Evolutionary conservation across 169 alveolate genomes (phyloP).

Genomic region (Babesia caballi): DNA sequence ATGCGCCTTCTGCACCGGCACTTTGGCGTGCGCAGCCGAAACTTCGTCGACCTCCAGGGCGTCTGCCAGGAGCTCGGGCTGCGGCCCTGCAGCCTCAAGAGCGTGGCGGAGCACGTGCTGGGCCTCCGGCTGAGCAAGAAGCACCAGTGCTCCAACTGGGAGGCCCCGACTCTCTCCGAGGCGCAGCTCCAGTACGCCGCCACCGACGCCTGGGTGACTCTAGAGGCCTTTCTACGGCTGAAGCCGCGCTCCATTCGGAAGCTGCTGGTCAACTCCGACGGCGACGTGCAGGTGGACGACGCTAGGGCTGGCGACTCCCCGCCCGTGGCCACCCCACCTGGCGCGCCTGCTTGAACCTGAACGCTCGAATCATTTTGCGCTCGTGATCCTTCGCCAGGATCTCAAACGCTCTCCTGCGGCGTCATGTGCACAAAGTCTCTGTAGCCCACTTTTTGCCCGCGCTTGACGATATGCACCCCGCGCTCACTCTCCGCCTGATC

Average conservation of each 20-base stretch:
- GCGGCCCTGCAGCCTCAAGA: constrained; percentile 45
- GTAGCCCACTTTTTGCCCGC: neutral
- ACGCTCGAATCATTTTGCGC: constrained; percentile 16
- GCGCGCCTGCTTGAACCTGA: neutral
- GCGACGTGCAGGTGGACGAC: constrained; percentile 32
- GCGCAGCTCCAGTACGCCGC: constrained; percentile 63
- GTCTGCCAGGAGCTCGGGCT: constrained; percentile 34
- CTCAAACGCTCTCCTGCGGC: constrained; percentile 38
- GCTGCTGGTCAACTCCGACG: constrained; percentile 28
- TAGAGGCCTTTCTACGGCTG: constrained; percentile 27
- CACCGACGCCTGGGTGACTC: constrained; percentile 66
- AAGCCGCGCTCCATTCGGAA: constrained; percentile 19
- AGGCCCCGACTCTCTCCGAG: constrained; percentile 25
- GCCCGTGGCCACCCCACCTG: neutral
- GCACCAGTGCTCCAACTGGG: constrained; percentile 70
- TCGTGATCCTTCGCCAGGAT: constrained; percentile 36
- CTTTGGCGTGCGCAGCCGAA: constrained; percentile 43
- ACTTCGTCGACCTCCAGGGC: constrained; percentile 48
- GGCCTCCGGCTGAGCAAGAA: constrained; percentile 38
- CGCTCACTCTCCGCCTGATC: neutral
- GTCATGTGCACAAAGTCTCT: neutral
- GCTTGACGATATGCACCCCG: constrained; percentile 34
- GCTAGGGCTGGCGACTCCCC: neutral
- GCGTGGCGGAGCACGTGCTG: constrained; percentile 36
- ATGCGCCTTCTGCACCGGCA: constrained; percentile 53